These are phyloP conservation scores for Talaromyces sp. DNA, from an alignment of 2,329 filamentous ascomycete species.

Conservation along the genomic window DNA sequence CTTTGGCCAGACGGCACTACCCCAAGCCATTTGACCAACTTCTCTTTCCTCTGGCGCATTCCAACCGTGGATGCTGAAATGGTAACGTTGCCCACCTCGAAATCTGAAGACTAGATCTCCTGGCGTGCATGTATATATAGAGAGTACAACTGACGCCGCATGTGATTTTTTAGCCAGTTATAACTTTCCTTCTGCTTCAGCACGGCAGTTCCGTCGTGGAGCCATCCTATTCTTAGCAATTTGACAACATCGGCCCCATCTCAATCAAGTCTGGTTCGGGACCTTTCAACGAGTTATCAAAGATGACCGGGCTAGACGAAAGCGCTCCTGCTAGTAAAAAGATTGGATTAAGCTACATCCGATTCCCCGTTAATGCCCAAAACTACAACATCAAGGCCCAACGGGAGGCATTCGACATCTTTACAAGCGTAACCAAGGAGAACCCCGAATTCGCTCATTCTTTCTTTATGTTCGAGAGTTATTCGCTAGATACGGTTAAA, in stretches of 20 bases:
- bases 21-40: background rate
- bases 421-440: conserved; percentile 22
- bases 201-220: background rate
- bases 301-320: conserved; percentile 25
- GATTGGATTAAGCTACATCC: conserved; percentile 29
- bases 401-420: conserved; percentile 29
- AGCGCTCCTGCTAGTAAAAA: conserved; percentile 33
- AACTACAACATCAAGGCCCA: conserved; percentile 31
- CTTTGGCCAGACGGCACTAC: conserved; percentile 1
- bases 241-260: background rate
- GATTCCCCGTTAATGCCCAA: conserved; percentile 38
- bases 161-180: background rate
- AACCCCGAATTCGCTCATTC: conserved; percentile 27
- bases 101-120: background rate
- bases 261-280: no score
- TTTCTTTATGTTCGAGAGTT: conserved; percentile 51
- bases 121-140: background rate
- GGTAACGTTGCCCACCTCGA: background rate
- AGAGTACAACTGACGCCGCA: background rate
- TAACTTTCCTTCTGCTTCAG: background rate
- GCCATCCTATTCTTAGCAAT: background rate
- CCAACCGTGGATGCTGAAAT: background rate
- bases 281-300: no score
- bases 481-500: conserved; percentile 42
- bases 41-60: background rate